phyloP scores from a whole-genome alignment of 306 rosid genomes.

The Sechiopsis laciniata region DNA sequence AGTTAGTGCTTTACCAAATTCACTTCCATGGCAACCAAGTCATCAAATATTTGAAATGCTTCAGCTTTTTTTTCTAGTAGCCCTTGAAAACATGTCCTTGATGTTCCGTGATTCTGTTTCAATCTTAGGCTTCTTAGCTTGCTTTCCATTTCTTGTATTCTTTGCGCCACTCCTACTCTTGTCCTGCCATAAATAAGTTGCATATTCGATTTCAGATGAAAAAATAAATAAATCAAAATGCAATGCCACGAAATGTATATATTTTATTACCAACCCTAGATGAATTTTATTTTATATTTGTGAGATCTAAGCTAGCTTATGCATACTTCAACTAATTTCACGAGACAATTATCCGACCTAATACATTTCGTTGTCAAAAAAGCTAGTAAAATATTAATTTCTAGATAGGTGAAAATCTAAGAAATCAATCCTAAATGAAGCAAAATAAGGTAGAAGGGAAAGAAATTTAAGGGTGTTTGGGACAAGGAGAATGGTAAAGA shows the following conservation, averaged over 20 bases:
- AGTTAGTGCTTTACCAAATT: not conserved
- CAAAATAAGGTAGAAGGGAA: not conserved
- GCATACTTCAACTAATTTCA: too few species aligned
- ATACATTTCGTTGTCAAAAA: too few species aligned
- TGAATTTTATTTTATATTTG: not conserved
- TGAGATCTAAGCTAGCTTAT: too few species aligned
- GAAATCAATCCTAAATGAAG: not conserved
- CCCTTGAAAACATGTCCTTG: constrained; percentile 73
- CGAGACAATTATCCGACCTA: too few species aligned
- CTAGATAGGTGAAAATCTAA: too few species aligned
- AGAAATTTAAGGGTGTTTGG: not conserved
- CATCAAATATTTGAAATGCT: not conserved
- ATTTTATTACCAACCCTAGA: not conserved
- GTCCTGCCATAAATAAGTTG: not conserved
- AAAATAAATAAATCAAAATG: not conserved
- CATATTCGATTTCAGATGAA: not conserved
- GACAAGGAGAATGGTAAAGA: too few species aligned
- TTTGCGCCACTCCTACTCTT: too few species aligned
- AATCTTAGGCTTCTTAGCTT: constrained; percentile 40
- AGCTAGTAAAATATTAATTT: too few species aligned
- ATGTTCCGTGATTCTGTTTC: constrained; percentile 32
- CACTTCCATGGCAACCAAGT: too few species aligned
- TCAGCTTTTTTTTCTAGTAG: constrained; percentile 53
- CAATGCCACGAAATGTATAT: not conserved
- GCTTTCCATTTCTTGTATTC: too few species aligned